phyloP scores from a whole-genome alignment of 108 stramenopile species.

The Skeletonema potamos region DNA sequence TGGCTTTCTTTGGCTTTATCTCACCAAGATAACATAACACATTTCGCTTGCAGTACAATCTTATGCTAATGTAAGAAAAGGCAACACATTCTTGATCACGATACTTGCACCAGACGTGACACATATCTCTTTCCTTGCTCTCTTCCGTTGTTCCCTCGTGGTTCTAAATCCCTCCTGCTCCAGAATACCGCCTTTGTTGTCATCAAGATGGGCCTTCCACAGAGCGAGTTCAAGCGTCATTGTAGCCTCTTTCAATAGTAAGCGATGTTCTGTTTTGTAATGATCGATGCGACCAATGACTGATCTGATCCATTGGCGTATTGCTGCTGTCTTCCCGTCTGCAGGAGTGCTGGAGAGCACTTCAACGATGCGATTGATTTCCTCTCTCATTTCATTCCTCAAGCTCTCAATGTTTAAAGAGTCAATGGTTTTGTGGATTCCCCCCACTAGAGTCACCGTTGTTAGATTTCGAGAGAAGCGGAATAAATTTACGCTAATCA shows the following conservation, averaged over 20 bases:
- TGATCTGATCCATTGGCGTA: neutral
- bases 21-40: no score
- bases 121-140: no score
- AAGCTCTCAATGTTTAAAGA: neutral
- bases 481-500: neutral
- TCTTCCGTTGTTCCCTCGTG: no score
- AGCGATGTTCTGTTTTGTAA: neutral
- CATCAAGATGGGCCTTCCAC: neutral
- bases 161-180: no score
- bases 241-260: neutral
- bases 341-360: neutral
- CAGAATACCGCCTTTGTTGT: no score
- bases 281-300: neutral
- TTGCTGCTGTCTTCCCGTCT: neutral
- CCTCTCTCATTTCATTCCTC: neutral
- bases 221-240: neutral
- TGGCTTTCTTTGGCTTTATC: no score
- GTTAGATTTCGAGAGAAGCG: neutral
- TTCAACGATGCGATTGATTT: neutral
- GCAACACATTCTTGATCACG: no score
- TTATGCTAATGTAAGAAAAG: no score
- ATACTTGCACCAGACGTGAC: no score
- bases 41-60: no score
- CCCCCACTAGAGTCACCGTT: neutral
- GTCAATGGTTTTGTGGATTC: neutral